Evolutionary conservation across 2,329 filamentous ascomycete species (phyloP), one percentile per base, ranked within the genome.

Genomic region (Neofusicoccum sp.): DNA sequence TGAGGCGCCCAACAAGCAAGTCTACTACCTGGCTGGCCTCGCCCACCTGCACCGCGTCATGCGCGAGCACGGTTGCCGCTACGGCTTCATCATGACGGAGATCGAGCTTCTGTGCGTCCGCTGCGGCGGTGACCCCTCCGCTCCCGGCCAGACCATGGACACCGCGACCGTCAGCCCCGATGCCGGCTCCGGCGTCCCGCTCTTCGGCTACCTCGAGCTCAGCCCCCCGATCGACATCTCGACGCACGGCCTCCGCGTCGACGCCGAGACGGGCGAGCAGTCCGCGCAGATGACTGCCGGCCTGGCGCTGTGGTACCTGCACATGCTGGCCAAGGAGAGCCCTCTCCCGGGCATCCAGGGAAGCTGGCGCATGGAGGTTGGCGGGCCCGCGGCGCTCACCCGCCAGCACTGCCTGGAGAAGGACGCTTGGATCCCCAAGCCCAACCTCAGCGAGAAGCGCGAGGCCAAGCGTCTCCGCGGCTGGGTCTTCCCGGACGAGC

Each of bases 61-160:
- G 91, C 91, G 93, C 74, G 91, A 96, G 77, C 90, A 96, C 77
- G 87, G 88, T 66, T 96, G 91, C 72, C 88, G 93, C 62, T 98
- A 97, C 75, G 93, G 93, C 59, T 98, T 96, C 80, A 93, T 98
- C 75, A 86, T 97, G 71, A 97, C 91, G 1, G 93, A 97, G 77
- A 96, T 96, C 68, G 93, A 98, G 78, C 86, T 97, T 7, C 88
- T 97, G 40, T 87, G 95, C 67, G 91, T 96, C 1, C 90, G 93
- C 69, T 90, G 89, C 66, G 92, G 93, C 57, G 79, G 78, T 4
- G 49, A 45, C 41, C 49, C 48, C 33, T 49, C 47, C 4, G 49
- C 51, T n/a, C 40, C 49, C n/a, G 49, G 36, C 41, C 31, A 43
- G 40, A 53, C 40, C 47, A 41, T 43, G 24, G 49, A 45, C 28